Conservation (phyloP, 129 eudicot genomes). For the Rutidosis leptorrhynchoides region DNA sequence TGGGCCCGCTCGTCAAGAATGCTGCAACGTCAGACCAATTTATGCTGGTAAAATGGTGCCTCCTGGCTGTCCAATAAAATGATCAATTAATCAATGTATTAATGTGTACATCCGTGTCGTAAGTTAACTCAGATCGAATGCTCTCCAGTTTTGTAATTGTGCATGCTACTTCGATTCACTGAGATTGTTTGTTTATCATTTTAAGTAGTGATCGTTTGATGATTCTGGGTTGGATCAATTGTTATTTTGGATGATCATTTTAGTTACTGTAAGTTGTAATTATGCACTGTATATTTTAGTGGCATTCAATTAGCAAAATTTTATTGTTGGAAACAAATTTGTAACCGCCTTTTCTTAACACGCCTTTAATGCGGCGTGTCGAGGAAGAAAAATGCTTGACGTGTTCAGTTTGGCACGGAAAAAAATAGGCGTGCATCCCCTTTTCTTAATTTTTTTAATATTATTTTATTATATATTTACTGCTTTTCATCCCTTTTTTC, state of each 20-base stretch:
- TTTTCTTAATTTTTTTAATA: too few species aligned
- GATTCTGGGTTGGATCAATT: conserved; percentile 11
- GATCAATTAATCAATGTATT: background rate
- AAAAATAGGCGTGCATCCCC: too few species aligned
- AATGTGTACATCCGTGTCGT: background rate
- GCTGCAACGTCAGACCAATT: conserved; percentile 44
- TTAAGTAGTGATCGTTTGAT: background rate
- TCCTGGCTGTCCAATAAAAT: conserved; percentile 17
- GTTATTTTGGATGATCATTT: background rate
- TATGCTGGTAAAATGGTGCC: conserved; percentile 42
- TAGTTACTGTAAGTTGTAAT: background rate
- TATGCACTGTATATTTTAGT: background rate
- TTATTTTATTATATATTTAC: too few species aligned
- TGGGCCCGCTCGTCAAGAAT: conserved; percentile 42
- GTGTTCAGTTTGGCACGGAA: too few species aligned
- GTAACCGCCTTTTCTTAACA: background rate
- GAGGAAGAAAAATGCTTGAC: too few species aligned
- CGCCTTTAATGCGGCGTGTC: too few species aligned
- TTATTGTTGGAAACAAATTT: background rate
- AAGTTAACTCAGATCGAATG: background rate
- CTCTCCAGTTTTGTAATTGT: conserved; percentile 11
- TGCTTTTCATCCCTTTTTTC: too few species aligned
- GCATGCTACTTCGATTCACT: background rate
- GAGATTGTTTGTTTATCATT: conserved; percentile 3
- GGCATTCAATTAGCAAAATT: background rate